Conservation (phyloP, 331 rosid genomes). For the Quercus tomentella region DNA sequence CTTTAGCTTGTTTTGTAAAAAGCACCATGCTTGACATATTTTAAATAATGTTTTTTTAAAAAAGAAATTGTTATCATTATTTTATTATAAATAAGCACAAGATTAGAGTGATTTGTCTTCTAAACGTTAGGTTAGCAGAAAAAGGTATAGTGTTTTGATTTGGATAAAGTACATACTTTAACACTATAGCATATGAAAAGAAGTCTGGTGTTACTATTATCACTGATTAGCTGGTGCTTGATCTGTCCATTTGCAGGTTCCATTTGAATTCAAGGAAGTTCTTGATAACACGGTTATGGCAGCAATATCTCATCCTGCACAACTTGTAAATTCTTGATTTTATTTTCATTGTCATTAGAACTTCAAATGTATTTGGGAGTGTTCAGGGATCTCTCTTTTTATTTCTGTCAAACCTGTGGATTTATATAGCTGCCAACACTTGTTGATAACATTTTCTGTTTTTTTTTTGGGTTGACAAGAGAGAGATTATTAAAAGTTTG, state of each 20-base stretch:
- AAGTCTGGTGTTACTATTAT: neutral
- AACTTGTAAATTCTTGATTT: slow-evolving; percentile 61
- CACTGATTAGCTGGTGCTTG: neutral
- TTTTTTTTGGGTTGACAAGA: neutral
- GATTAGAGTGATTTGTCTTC: neutral
- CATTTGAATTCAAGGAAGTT: slow-evolving; percentile 86
- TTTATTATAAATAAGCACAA: neutral
- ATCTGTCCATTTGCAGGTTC: slow-evolving; percentile 64
- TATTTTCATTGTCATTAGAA: neutral
- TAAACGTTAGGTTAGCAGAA: neutral
- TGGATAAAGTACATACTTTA: neutral
- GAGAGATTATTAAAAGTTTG: neutral
- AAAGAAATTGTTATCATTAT: too few species aligned
- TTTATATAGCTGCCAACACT: neutral
- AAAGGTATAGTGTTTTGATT: neutral
- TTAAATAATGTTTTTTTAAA: neutral
- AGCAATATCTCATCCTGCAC: slow-evolving; percentile 82
- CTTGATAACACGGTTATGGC: slow-evolving; percentile 91
- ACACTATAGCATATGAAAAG: neutral
- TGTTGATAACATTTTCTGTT: neutral
- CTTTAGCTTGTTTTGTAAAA: neutral
- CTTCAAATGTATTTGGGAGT: neutral
- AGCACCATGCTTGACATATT: neutral
- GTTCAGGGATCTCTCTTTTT: slow-evolving; percentile 1
- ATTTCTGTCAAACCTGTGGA: slow-evolving; percentile 6